phyloP scores from a whole-genome alignment of 805 yeast species.

The Candida hungchunana region DNA sequence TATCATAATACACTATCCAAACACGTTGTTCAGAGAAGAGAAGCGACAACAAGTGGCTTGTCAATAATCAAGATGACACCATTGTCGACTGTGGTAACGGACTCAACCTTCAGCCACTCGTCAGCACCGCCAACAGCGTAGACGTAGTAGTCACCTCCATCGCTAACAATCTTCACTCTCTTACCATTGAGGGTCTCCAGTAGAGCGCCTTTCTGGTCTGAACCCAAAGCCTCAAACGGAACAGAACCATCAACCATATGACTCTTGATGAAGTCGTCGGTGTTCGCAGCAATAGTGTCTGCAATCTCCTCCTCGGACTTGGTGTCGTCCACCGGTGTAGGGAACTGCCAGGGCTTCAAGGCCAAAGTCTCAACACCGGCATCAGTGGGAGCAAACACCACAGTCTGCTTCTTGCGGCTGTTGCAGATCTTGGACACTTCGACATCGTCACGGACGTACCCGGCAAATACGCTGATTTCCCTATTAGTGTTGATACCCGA shows the following conservation, averaged over 20 bases:
- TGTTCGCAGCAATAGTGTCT: slow-evolving; percentile 44
- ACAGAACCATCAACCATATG: slow-evolving; percentile 48
- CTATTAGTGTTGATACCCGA: slow-evolving; percentile 30
- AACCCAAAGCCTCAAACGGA: slow-evolving; percentile 19
- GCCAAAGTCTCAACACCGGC: slow-evolving; percentile 47
- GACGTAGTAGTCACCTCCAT: slow-evolving; percentile 32
- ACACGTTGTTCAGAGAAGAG: slow-evolving; percentile 1
- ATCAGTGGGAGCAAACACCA: slow-evolving; percentile 72
- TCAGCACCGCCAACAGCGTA: slow-evolving; percentile 29
- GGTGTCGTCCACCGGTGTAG: slow-evolving; percentile 40
- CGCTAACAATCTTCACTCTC: slow-evolving; percentile 33
- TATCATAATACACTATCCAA: not conserved
- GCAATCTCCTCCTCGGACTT: slow-evolving; percentile 42
- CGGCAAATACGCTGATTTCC: slow-evolving; percentile 58
- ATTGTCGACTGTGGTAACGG: slow-evolving; percentile 36
- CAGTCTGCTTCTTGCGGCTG: slow-evolving; percentile 34
- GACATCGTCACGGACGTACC: slow-evolving; percentile 63
- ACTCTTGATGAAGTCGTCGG: slow-evolving; percentile 53
- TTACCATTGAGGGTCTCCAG: slow-evolving; percentile 33
- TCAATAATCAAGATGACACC: slow-evolving; percentile 43
- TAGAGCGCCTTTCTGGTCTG: slow-evolving; percentile 26
- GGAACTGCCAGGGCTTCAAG: slow-evolving; percentile 82
- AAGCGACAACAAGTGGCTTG: slow-evolving; percentile 18
- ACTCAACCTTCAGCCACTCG: slow-evolving; percentile 32
- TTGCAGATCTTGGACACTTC: slow-evolving; percentile 46